Evolutionary conservation across 2,329 filamentous ascomycete genomes (phyloP).

Genomic region (Cladosporium sp.): DNA sequence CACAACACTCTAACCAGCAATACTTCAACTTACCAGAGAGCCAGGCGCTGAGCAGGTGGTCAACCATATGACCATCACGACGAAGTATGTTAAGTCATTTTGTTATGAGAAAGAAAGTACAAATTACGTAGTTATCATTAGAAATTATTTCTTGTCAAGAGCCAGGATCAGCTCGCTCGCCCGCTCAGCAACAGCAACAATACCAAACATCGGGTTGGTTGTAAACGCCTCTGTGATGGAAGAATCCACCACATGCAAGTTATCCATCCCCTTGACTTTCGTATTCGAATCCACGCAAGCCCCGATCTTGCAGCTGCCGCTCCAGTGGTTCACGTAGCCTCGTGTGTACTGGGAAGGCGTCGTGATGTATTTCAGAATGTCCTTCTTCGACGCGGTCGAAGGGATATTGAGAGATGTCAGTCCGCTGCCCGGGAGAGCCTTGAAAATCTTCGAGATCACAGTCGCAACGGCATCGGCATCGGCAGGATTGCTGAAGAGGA

Average conservation of each 20-base stretch:
- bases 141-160: constrained; percentile 17
- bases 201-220: constrained; percentile 51
- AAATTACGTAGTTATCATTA: no score
- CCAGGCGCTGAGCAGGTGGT: no score
- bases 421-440: constrained; percentile 36
- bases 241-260: constrained; percentile 50
- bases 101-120: no score
- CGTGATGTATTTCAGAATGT: constrained; percentile 49
- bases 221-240: constrained; percentile 48
- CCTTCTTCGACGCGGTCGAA: constrained; percentile 40
- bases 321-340: constrained; percentile 52
- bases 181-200: constrained; percentile 51
- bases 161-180: constrained; percentile 46
- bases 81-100: no score
- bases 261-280: constrained; percentile 45
- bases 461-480: constrained; percentile 47
- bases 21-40: no score
- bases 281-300: constrained; percentile 46
- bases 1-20: no score
- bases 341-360: constrained; percentile 45
- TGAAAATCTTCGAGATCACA: constrained; percentile 50
- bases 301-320: constrained; percentile 48
- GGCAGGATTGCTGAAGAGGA: constrained; percentile 46
- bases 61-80: no score
- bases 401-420: constrained; percentile 48